A percentile compares a stretch with the other conserved stretches of the same genome.
Conservation (phyloP, 2,329 filamentous ascomycete genomes). For the Gaeumannomyces tritici region DNA sequence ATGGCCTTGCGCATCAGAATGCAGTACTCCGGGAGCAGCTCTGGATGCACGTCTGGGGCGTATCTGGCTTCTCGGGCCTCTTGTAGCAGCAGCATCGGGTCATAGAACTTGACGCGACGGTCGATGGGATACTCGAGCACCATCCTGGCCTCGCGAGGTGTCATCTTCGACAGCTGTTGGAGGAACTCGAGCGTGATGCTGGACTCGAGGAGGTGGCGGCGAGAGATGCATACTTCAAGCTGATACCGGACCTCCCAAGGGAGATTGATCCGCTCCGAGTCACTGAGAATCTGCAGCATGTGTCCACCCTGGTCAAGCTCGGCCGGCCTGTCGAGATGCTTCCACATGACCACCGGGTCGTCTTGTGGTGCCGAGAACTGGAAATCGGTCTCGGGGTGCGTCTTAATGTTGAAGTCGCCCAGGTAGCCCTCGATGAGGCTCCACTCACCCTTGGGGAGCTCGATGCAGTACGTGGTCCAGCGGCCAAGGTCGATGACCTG, state of each 20-base stretch:
- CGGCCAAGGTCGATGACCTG: constrained; percentile 41
- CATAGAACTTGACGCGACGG: constrained; percentile 33
- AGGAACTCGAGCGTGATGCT: constrained; percentile 62
- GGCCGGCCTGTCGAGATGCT: constrained; percentile 4
- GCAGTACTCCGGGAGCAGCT: constrained; percentile 60
- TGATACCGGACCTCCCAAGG: constrained; percentile 76
- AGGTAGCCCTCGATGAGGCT: constrained; percentile 42
- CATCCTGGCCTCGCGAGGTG: constrained; percentile 43
- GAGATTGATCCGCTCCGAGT: neutral
- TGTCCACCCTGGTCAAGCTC: neutral
- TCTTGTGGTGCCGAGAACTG: constrained; percentile 4
- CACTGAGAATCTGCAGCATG: neutral
- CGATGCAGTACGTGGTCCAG: constrained; percentile 46
- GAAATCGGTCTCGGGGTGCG: constrained; percentile 4
- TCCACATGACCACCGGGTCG: constrained; percentile 4
- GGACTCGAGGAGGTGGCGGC: constrained; percentile 66
- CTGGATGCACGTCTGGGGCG: constrained; percentile 24
- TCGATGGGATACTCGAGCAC: constrained; percentile 69
- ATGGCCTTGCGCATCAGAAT: constrained; percentile 56
- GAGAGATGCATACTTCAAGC: constrained; percentile 86
- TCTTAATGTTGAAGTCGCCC: constrained; percentile 61
- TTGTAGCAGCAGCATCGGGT: constrained; percentile 66
- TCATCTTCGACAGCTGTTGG: constrained; percentile 41
- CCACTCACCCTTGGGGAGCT: constrained; percentile 26
- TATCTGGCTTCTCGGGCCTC: constrained; percentile 38